phyloP scores from a whole-genome alignment of 2,329 filamentous ascomycete species.

The Botrytis hyacinthi region DNA sequence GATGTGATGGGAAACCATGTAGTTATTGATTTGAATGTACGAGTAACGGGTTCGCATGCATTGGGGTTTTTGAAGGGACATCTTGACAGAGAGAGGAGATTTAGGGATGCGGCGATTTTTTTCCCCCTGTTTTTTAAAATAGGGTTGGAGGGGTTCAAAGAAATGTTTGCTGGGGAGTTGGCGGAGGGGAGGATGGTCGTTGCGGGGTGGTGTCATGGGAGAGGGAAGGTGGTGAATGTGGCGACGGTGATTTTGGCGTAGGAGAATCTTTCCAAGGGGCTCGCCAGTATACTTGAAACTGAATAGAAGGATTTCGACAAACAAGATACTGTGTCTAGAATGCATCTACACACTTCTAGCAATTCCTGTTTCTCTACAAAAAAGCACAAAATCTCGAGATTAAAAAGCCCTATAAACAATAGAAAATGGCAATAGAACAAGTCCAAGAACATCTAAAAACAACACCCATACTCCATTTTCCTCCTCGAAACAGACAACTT shows the following conservation, averaged over 20 bases:
- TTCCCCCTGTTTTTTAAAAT: too few relatives aligned
- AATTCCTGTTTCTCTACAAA: background rate
- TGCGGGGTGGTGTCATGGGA: too few relatives aligned
- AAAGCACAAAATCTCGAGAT: background rate
- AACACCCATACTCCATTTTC: background rate
- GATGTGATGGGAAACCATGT: too few relatives aligned
- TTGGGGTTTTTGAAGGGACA: too few relatives aligned
- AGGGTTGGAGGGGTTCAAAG: too few relatives aligned
- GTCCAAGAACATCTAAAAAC: background rate
- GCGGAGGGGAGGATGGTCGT: too few relatives aligned
- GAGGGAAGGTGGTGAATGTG: background rate
- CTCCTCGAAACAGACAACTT: background rate
- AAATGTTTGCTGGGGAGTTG: too few relatives aligned
- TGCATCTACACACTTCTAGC: background rate
- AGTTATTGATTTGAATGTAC: too few relatives aligned
- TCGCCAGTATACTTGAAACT: background rate
- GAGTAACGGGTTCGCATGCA: too few relatives aligned
- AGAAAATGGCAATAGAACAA: rapidly evolving
- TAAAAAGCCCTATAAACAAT: rapidly evolving
- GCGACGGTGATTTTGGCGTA: background rate
- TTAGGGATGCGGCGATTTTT: too few relatives aligned
- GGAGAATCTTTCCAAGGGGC: background rate
- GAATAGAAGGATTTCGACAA: background rate
- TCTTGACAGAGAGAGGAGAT: too few relatives aligned
- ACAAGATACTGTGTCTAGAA: background rate